These are phyloP conservation scores for Lactarius deliciosus DNA, from an alignment of 768 basidiomycete genomes.

Conservation along the genomic window DNA sequence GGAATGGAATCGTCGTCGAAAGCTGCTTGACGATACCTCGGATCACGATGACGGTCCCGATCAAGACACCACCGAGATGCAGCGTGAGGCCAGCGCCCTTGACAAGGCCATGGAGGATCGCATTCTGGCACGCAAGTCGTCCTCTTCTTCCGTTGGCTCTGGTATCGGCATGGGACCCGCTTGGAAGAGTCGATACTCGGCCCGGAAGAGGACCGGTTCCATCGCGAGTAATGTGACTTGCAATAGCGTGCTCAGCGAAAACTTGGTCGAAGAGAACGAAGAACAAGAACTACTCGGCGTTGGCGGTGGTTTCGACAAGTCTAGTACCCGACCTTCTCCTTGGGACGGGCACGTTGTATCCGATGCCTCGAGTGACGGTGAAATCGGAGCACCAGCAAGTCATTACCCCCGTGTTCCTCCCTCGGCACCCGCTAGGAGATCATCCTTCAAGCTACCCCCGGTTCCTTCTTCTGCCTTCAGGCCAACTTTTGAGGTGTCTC, in stretches of 20 bases:
- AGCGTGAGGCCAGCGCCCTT: conserved; percentile 78
- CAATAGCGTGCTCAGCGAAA: conserved; percentile 72
- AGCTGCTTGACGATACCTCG: conserved; percentile 54
- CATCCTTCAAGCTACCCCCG: conserved; percentile 31
- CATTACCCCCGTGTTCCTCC: conserved; percentile 17
- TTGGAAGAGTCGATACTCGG: conserved; percentile 62
- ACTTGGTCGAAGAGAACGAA: conserved; percentile 81
- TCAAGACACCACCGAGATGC: conserved; percentile 54
- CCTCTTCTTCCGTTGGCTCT: conserved; percentile 61
- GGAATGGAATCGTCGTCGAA: conserved; percentile 75
- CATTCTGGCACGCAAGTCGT: conserved; percentile 69
- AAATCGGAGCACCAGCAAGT: conserved; percentile 8
- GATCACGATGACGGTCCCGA: conserved; percentile 50
- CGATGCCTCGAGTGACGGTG: conserved; percentile 34
- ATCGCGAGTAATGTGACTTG: conserved; percentile 67
- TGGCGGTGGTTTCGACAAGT: conserved; percentile 59
- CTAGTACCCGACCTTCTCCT: conserved; percentile 36
- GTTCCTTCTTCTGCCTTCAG: conserved; percentile 51
- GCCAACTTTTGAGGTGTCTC: conserved; percentile 48
- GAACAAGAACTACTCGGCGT: conserved; percentile 69
- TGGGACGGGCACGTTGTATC: conserved; percentile 36
- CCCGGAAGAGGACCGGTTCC: conserved; percentile 71
- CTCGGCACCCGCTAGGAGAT: conserved; percentile 25
- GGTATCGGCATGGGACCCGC: conserved; percentile 66
- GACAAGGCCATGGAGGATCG: conserved; percentile 90